These are phyloP conservation scores for Coemansia sp. DNA, from an alignment of 192 early-diverging fungal genomes.

Conservation along the genomic window DNA sequence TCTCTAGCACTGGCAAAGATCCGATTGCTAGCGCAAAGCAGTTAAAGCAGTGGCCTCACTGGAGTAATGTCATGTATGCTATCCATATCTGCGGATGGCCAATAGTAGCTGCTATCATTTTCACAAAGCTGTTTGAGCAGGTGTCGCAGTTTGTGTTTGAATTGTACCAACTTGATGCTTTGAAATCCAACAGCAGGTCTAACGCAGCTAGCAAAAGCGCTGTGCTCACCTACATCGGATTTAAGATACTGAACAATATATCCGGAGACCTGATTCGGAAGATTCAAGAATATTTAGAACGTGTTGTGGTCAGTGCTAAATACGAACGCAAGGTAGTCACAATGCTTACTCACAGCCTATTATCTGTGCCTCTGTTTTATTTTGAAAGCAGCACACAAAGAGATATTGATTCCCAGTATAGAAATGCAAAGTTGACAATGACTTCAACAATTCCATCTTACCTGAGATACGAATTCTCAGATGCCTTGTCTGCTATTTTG, in stretches of 20 bases:
- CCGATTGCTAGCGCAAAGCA: neutral
- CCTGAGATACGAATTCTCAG: neutral
- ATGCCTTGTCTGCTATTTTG: neutral
- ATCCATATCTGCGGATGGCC: neutral
- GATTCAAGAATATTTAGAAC: neutral
- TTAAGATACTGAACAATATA: neutral
- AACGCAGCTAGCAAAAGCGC: neutral
- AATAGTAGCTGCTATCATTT: neutral
- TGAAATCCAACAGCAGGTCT: too few species aligned
- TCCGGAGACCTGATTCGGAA: neutral
- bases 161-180: neutral
- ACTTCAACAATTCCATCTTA: neutral
- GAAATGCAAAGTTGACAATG: neutral
- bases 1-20: neutral
- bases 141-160: neutral
- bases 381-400: neutral
- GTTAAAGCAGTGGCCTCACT: conserved; percentile 12
- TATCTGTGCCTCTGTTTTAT: neutral
- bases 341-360: neutral
- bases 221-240: neutral
- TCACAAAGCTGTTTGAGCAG: neutral
- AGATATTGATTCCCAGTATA: neutral
- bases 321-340: neutral
- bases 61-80: too few species aligned
- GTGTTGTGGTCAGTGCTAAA: neutral